Conservation (phyloP, 305 asterid species). For the Coffea humblotiana region DNA sequence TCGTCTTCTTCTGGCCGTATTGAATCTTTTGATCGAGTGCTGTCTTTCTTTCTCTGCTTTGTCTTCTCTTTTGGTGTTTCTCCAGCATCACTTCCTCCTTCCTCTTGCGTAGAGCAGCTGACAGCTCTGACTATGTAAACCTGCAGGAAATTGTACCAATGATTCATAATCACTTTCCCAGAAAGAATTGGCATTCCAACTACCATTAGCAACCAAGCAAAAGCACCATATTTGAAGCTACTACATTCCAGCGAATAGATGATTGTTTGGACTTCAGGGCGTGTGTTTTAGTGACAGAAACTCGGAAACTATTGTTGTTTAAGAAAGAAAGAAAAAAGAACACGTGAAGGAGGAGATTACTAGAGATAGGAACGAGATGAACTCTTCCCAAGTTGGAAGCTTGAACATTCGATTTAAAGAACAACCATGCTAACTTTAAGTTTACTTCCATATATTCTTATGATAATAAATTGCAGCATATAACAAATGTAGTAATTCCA, state of each 20-base stretch:
- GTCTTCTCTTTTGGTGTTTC: constrained; percentile 24
- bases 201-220: background rate
- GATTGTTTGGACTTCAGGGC: background rate
- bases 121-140: constrained; percentile 66
- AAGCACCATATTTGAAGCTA: background rate
- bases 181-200: background rate
- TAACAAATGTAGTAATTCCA: background rate
- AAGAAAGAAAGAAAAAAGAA: no score
- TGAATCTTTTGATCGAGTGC: constrained; percentile 21
- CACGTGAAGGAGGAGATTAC: background rate
- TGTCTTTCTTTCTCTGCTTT: constrained; percentile 18
- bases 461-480: background rate
- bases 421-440: background rate
- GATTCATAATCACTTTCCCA: background rate
- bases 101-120: constrained; percentile 24
- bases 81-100: constrained; percentile 28
- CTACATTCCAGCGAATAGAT: background rate
- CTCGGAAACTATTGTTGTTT: no score
- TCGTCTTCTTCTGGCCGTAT: constrained; percentile 27
- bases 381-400: background rate
- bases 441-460: background rate
- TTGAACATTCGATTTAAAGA: background rate
- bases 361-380: background rate
- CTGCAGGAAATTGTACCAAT: constrained; percentile 30
- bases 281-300: background rate